phyloP scores from a whole-genome alignment of 495 filamentous ascomycete genomes.

The Podospora anserina region DNA sequence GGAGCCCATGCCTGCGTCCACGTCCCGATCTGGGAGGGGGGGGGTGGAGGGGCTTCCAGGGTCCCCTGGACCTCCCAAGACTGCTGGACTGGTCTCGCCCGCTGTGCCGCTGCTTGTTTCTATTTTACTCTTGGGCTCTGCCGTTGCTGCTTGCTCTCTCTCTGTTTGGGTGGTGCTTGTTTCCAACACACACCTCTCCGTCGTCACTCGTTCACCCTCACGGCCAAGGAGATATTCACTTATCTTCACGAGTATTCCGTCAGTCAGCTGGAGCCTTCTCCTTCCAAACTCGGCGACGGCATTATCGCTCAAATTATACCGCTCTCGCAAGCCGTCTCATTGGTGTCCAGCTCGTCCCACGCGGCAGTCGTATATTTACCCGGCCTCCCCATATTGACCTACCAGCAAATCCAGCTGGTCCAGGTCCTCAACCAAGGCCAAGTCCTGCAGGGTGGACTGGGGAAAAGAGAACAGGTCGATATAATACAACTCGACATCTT shows the following conservation, averaged over 20 bases:
- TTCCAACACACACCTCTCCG: conserved; percentile 5
- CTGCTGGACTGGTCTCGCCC: conserved; percentile 20
- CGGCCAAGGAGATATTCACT: not conserved
- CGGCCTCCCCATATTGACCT: conserved; percentile 34
- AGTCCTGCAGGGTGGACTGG: not conserved
- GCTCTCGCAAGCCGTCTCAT: conserved; percentile 24
- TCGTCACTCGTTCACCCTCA: not conserved
- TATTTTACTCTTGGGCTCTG: conserved; percentile 18
- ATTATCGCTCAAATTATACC: conserved; percentile 32
- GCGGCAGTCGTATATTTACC: conserved; percentile 36
- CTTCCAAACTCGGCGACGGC: conserved; percentile 26
- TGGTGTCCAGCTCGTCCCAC: conserved; percentile 26
- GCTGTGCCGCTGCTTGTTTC: conserved; percentile 14
- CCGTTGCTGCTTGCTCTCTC: not conserved
- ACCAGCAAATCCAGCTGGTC: conserved; percentile 11
- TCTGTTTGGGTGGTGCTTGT: not conserved
- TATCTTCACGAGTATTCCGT: not conserved
- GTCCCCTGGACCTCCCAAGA: conserved; percentile 11
- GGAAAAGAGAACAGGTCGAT: not conserved
- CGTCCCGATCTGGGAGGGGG: not conserved
- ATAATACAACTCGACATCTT: conserved; percentile 12
- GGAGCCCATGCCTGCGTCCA: not conserved
- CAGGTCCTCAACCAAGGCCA: conserved; percentile 6
- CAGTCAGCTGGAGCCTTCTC: conserved; percentile 5
- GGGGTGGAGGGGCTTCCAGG: not conserved